A percentile compares a stretch with the other conserved stretches of the same genome.
Conservation (phyloP, 2,329 filamentous ascomycete species). For the Talaromyces funiculosus region DNA sequence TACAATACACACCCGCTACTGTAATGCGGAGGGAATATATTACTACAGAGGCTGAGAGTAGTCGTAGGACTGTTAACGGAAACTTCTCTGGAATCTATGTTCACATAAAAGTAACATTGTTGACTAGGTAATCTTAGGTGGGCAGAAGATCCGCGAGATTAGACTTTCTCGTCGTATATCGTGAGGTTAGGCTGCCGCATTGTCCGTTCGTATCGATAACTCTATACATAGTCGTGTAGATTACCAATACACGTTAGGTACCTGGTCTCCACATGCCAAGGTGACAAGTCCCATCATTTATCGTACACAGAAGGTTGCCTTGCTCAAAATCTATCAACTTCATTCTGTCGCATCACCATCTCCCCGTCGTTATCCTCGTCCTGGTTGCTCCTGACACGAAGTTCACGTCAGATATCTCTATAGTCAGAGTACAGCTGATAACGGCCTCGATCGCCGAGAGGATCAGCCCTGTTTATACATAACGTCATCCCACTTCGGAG, state of each 20-base stretch:
- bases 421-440: neutral
- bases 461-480: neutral
- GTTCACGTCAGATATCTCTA: neutral
- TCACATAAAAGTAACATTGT: too few species aligned
- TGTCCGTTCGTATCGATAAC: neutral
- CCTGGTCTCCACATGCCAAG: conserved; percentile 2
- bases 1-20: conserved; percentile 74
- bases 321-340: neutral
- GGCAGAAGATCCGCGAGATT: neutral
- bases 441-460: neutral
- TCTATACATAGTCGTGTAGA: neutral
- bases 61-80: neutral
- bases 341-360: neutral
- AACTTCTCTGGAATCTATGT: too few species aligned
- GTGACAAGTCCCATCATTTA: neutral
- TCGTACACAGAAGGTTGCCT: conserved; percentile 6
- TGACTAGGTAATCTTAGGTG: too few species aligned
- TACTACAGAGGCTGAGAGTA: conserved; percentile 3
- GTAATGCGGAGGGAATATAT: conserved; percentile 39
- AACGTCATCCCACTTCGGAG: conserved; percentile 12
- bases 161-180: neutral
- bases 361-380: neutral
- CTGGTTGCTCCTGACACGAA: neutral
- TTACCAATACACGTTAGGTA: neutral
- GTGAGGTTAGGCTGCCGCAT: neutral